Evolutionary conservation across 2,329 filamentous ascomycete species (phyloP), one percentile per base, ranked within the genome.

Genomic region (Aphanoascus verrucosus): DNA sequence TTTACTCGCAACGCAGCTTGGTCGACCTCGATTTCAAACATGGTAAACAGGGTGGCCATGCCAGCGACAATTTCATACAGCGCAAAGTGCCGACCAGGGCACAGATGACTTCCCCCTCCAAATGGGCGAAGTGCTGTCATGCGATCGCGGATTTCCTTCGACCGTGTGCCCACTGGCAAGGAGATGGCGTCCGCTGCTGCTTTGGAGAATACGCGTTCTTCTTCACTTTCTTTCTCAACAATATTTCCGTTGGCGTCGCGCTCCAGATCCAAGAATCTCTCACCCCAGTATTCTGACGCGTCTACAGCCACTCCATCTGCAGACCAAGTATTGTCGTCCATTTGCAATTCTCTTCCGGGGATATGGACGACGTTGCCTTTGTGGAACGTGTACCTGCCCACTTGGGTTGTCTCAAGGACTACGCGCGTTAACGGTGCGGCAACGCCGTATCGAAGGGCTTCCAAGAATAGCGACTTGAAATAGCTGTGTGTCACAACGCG

Each of bases 1-100:
- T 54, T 56, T 19, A 19, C 20, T 14, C 12, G 20, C 38, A 57
- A 50, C 6, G 54, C 50, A 8, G 49, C 56, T n/a, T 55, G 17
- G 35, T 57, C 54, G 28, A 57, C 47, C 20, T 57, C 56, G 12
- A 57, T 56, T 15, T 57, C 56, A 28, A 56, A 56, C 34, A 43
- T 48, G 23, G 51, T 47, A 8, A 57, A 38, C 28, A 57, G 17
- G 7, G 40, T 49, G 8, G 46, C 49, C 54, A 56, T 23, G 3
- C 31, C 40, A 34, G 35, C 47, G 11, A 57, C 20, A 4, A 48
- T 49, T 32, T 57, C 53, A 12, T 52, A 49, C 31, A 57, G 23
- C 9, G 54, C 54, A 19, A 56, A 50, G 31, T 56, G 40, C 15
- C 56, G 55, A 35, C 56, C 56, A 41, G 56, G 56, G 31, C 56